Evolutionary conservation across 352 stramenopile species (phyloP), one percentile per base, ranked within the genome.

Genomic region (Aphanomyces astaci): DNA sequence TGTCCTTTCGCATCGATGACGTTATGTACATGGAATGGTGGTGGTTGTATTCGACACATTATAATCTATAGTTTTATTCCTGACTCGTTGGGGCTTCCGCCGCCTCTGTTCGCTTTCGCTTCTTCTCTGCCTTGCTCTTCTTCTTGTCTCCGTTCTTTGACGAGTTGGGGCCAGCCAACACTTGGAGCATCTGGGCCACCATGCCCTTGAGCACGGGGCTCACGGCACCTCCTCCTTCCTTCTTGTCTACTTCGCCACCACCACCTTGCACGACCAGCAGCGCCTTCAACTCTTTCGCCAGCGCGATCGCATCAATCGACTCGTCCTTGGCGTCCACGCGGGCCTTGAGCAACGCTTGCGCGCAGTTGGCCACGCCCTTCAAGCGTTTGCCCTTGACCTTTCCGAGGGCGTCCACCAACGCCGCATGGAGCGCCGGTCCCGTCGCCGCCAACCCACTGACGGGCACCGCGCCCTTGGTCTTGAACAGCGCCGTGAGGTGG

Each of bases 121-220:
- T 90, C 76, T 84, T 88, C 63, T 78, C 72, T 40, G 65, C 43
- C 13, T n/a, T n/a, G n/a, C n/a, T n/a, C n/a, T 10, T 48, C 46
- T 19, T 52, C 48, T 22, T 74, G 28, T 64, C 68, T 0, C 28
- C 66, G 17, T 45, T 51, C 51, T 62, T 64, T 36, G n/a, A n/a
- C n/a, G n/a, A n/a, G n/a, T n/a, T n/a, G n/a, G 19, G 15, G 60
- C 33, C 43, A 24, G 25, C 28, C n/a, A 65, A 17, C 62, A 71
- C 15, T 48, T 53, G 39, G 13, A 63, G 53, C 59, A 90, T 73
- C 67, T 90, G 80, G 73, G 82, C 85, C 10, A 84, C 75, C 79
- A 95, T 88, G 39, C 75, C 75, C 69, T 89, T 87, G 22, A 93
- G 68, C 17, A 91, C 84, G 0, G 82, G 83, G 55, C 81, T 92